Conservation (phyloP, 164 flowering plant genomes). For the Tinospora cordifolia region DNA sequence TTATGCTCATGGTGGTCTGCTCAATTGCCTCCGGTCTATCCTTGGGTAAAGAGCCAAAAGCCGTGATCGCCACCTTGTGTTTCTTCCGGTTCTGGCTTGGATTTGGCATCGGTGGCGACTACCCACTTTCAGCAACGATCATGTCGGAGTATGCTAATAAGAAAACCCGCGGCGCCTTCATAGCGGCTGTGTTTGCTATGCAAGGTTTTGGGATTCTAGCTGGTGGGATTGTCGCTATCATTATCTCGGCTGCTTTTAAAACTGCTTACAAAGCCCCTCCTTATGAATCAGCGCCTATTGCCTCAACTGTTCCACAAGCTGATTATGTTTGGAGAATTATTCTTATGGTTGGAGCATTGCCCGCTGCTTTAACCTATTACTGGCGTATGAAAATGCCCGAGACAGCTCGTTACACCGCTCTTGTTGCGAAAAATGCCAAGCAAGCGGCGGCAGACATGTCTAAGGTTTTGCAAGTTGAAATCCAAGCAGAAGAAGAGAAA, state of each 20-base stretch:
- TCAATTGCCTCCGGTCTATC: constrained; percentile 77
- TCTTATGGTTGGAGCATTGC: constrained; percentile 15
- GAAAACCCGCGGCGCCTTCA: constrained; percentile 19
- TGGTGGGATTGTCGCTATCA: constrained; percentile 13
- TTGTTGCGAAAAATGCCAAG: constrained; percentile 10
- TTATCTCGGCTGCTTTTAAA: constrained; percentile 8
- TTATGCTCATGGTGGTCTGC: constrained; percentile 57
- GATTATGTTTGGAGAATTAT: constrained; percentile 16
- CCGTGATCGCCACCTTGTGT: constrained; percentile 72
- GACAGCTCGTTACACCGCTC: constrained; percentile 50
- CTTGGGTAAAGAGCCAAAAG: constrained; percentile 35
- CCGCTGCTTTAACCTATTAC: constrained; percentile 31
- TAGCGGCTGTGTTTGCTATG: constrained; percentile 19
- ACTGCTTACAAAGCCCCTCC: constrained; percentile 1
- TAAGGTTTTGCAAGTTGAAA: constrained; percentile 12
- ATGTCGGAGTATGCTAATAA: constrained; percentile 19
- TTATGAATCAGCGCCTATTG: constrained; percentile 7
- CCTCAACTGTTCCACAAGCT: constrained; percentile 13
- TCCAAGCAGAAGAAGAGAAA: constrained; percentile 13
- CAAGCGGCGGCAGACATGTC: constrained; percentile 13
- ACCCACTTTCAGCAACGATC: constrained; percentile 16
- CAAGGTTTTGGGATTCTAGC: constrained; percentile 18
- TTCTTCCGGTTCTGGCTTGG: constrained; percentile 93
- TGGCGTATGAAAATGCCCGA: constrained; percentile 58
- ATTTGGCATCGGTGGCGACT: constrained; percentile 79